Evolutionary conservation across 148 eudicot species (phyloP), one percentile per base, ranked within the genome.

Genomic region (Amaranthus cruentus): DNA sequence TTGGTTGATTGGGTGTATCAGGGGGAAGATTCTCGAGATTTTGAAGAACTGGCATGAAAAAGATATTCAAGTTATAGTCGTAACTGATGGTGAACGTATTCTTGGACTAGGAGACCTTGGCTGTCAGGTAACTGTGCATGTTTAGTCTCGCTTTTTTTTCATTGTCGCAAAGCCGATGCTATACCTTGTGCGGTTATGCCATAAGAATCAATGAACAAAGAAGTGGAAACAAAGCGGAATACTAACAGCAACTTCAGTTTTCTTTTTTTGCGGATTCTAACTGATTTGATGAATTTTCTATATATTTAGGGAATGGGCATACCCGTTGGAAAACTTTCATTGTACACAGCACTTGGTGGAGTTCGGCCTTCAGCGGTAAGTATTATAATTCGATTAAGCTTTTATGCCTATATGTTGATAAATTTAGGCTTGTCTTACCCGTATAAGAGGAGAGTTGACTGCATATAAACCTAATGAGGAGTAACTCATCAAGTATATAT

Each of bases 51-150:
- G 98, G 98, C 96, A 91, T 48, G 97, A 89, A 73, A 95, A 80
- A 84, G 75, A 67, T 70, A 83, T 95, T 68, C 96, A 95, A 84
- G 98, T 91, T 47, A 91, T 94, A 28, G 97, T 94, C 6, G 98
- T 94, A n/a, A 94, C 98, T 64, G 98, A 93, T 65, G 98, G 98
- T 15, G 98, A 93, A 80, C 90, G 98, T 63, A 93, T 93, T 66
- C 83, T 95, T 56, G 98, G 98, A 63, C 87, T 95, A 15, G 98
- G 98, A 18, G 98, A 95, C 78, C 98, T 88, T 52, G 98, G 98
- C 61, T 91, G 97, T 83, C 98, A 94, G 92, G 98, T 93, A 71
- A 61, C 46, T 61, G 38, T 28, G 44, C 48, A 66, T 56, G 9
- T 47, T 61, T 46, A 21, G 10, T 13, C 56, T 63, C 1, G 4